A percentile compares a stretch with the other conserved stretches of the same genome.
Evolutionary conservation across 2,329 filamentous ascomycete species (phyloP).

Genomic region (Daldinia sp.): DNA sequence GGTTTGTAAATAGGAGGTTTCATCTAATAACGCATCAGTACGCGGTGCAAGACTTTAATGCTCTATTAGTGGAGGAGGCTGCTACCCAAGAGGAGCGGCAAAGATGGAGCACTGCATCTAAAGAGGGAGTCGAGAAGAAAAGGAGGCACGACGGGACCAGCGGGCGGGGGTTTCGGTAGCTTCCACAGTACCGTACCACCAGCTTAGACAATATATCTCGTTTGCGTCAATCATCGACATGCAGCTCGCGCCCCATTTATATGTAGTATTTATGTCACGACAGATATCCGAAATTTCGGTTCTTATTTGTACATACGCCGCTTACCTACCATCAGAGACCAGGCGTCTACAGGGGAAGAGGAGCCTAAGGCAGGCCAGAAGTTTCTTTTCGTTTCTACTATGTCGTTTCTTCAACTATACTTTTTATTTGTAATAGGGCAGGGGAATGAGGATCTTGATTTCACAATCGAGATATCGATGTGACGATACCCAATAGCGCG

Average conservation of each 20-base stretch:
- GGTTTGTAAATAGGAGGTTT: conserved; percentile 5
- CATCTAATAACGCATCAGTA: conserved; percentile 18
- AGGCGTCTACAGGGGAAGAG: conserved; percentile 9
- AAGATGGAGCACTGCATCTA: conserved; percentile 6
- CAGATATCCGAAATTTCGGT: neutral
- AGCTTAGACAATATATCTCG: conserved; percentile 38
- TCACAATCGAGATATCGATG: neutral
- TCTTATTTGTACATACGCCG: conserved; percentile 23
- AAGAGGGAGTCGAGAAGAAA: neutral
- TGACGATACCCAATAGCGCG: conserved; percentile 35
- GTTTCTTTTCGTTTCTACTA: conserved; percentile 1
- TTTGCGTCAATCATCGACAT: conserved; percentile 22
- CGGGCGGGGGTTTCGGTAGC: conserved; percentile 28
- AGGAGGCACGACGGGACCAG: conserved; percentile 23
- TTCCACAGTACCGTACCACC: conserved; percentile 36
- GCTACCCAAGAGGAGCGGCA: conserved; percentile 5
- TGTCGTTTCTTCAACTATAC: conserved; percentile 16
- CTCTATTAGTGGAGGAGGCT: neutral
- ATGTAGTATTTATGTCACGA: conserved; percentile 9
- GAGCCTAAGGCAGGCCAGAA: neutral
- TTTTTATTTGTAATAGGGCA: conserved; percentile 26
- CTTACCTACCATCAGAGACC: conserved; percentile 11
- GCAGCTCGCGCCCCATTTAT: conserved; percentile 23
- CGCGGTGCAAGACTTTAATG: conserved; percentile 16
- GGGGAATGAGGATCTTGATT: neutral